These are phyloP conservation scores for Maudiozyma pseudohumilis DNA, from an alignment of 805 yeast species.

Conservation along the genomic window DNA sequence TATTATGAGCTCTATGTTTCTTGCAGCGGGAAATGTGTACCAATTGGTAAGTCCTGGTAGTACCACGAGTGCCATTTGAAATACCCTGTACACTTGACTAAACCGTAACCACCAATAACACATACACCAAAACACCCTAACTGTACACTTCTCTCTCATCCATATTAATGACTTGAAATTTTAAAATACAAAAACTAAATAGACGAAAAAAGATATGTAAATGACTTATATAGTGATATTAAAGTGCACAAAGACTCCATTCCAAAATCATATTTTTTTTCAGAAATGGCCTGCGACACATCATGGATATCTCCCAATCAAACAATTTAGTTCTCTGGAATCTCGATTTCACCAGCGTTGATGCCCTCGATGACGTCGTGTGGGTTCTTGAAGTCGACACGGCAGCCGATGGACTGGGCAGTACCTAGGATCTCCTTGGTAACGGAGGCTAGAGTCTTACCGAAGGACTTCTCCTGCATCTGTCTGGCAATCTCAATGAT, in stretches of 20 bases:
- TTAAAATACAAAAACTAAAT: not conserved
- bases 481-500: slow-evolving; percentile 94
- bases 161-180: slow-evolving; percentile 1
- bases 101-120: too few species aligned
- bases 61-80: too few species aligned
- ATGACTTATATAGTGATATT: not conserved
- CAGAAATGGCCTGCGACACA: not conserved
- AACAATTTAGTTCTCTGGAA: slow-evolving; percentile 30
- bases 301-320: slow-evolving; percentile 1
- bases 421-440: slow-evolving; percentile 99
- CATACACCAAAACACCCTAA: too few species aligned
- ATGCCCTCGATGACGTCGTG: slow-evolving; percentile 98
- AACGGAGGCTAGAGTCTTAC: slow-evolving; percentile 94
- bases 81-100: not conserved
- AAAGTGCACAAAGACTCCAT: not conserved
- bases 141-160: too few species aligned
- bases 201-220: not conserved
- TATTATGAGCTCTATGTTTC: too few species aligned
- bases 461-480: slow-evolving; percentile 95
- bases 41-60: too few species aligned
- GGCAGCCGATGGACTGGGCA: slow-evolving; percentile 99
- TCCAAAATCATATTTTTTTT: not conserved
- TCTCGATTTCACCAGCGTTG: slow-evolving; percentile 94
- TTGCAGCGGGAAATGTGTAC: too few species aligned
- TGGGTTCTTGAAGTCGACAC: slow-evolving; percentile 98